Percentiles rank a stretch among this genome's conserved stretches.
Evolutionary conservation across 345 rosid species (phyloP).

Genomic region (Euphorbia lathyris): DNA sequence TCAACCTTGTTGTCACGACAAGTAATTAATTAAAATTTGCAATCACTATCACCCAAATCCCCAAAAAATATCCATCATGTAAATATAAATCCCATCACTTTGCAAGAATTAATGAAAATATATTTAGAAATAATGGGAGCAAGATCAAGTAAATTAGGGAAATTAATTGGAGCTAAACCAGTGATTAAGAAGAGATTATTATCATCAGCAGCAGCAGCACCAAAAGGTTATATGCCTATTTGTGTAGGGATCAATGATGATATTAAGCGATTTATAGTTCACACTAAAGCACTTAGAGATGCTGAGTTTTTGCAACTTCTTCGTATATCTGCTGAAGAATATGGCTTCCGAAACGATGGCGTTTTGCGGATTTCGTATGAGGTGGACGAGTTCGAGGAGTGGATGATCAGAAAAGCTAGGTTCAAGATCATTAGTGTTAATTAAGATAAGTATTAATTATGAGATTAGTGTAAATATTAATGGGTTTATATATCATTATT

Average conservation of each 20-base stretch:
- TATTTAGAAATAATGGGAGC: conserved; percentile 13
- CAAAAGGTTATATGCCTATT: conserved; percentile 38
- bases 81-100: neutral
- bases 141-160: conserved; percentile 24
- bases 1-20: conserved; percentile 10
- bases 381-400: conserved; percentile 36
- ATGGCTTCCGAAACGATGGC: conserved; percentile 33
- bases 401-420: conserved; percentile 20
- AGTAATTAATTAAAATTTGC: neutral
- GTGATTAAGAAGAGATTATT: neutral
- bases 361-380: conserved; percentile 34
- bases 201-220: neutral
- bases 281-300: conserved; percentile 25
- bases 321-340: conserved; percentile 39
- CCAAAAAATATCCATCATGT: neutral
- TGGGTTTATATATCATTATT: too few relatives aligned
- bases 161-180: conserved; percentile 4
- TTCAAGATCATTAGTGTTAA: conserved; percentile 17
- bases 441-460: neutral
- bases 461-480: neutral
- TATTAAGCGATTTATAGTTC: conserved; percentile 27
- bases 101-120: neutral
- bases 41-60: neutral
- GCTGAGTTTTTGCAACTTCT: conserved; percentile 34
- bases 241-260: conserved; percentile 24